Evolutionary conservation across 2,329 filamentous ascomycete species (phyloP).

Genomic region (Orbilia blumenaviensis): DNA sequence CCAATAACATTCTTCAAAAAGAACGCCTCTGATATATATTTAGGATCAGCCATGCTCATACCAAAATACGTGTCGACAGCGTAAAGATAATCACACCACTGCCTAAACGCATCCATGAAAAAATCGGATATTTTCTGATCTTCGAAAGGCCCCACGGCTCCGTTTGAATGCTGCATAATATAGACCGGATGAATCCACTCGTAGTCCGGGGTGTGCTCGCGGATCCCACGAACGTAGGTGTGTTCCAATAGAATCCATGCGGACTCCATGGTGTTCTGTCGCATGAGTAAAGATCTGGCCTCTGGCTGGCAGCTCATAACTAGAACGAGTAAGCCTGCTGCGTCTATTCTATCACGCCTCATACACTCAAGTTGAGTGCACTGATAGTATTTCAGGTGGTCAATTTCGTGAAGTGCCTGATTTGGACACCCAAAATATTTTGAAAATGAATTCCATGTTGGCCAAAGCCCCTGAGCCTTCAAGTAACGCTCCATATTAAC

Average conservation of each 20-base stretch:
- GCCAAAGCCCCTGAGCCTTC: not conserved
- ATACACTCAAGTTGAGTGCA: not conserved
- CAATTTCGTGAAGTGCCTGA: not conserved
- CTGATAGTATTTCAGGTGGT: not conserved
- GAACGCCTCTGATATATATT: not conserved
- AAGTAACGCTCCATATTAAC: not conserved
- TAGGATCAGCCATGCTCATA: not conserved
- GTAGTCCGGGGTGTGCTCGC: not conserved
- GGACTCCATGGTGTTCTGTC: not conserved
- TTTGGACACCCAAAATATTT: not conserved
- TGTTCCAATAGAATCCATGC: not conserved
- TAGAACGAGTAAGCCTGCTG: not conserved
- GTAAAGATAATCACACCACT: not conserved
- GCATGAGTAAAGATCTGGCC: not conserved
- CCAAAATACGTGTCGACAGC: not conserved
- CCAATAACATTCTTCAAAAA: not conserved
- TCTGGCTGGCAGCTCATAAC: not conserved
- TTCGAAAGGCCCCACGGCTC: not conserved
- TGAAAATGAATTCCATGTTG: not conserved
- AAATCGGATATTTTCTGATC: not conserved
- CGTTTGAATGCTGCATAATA: not conserved
- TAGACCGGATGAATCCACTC: not conserved
- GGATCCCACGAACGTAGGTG: not conserved
- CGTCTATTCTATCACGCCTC: conserved; percentile 6
- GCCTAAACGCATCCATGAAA: not conserved